Conservation (phyloP, 169 alveolate genomes). For the Plasmodium inui region DNA sequence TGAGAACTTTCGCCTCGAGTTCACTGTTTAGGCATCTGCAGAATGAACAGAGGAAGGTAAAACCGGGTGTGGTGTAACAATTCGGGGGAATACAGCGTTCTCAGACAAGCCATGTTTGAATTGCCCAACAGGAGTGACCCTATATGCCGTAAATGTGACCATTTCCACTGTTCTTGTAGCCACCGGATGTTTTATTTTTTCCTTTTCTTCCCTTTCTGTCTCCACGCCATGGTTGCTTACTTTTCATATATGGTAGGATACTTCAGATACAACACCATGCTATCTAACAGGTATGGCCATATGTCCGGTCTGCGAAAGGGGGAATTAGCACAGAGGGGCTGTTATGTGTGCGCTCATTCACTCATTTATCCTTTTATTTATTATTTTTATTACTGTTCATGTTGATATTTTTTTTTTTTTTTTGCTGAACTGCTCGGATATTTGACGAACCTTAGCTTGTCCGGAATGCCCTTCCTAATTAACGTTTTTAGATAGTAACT, state of each 20-base stretch:
- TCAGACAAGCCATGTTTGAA: background rate
- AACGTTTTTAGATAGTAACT: conserved; percentile 75
- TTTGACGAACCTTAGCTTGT: conserved; percentile 78
- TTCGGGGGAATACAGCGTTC: background rate
- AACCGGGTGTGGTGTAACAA: background rate
- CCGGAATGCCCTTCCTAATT: conserved; percentile 86
- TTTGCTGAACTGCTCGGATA: background rate
- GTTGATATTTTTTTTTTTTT: background rate
- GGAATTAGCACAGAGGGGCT: background rate
- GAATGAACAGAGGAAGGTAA: background rate
- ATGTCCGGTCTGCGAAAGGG: conserved; percentile 28
- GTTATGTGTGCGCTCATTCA: background rate
- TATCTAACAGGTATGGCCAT: conserved; percentile 72
- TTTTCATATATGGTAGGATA: conserved; percentile 73
- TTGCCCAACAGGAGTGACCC: background rate
- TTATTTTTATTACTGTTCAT: background rate
- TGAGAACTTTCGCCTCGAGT: conserved; percentile 79
- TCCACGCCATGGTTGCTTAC: background rate
- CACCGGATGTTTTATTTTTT: background rate
- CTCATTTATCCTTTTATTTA: background rate
- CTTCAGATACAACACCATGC: conserved; percentile 50
- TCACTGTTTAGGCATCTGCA: conserved; percentile 76
- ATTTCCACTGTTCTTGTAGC: background rate
- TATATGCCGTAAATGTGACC: background rate
- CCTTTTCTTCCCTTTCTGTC: background rate